Evolutionary conservation across 495 filamentous ascomycete genomes (phyloP), one percentile per base, ranked within the genome.

Genomic region (Annulohypoxylon moriforme): DNA sequence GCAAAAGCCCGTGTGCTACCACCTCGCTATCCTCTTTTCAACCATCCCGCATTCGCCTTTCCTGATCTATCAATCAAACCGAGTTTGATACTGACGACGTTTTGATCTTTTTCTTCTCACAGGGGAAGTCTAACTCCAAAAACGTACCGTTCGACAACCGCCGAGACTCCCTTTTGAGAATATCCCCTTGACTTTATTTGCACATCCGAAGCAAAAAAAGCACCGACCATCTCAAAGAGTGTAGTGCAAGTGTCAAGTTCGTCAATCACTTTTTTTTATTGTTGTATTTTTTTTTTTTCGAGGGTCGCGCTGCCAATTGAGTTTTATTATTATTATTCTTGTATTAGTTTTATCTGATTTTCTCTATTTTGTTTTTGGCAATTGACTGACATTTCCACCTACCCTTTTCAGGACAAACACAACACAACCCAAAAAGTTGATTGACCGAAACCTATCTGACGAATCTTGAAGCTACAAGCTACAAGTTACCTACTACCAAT

Each of bases 1-100:
- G 80, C 81, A 80, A 80, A 80, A 82, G 79, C 73, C 78, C 76
- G 78, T 77, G 81, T 84, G 81, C 80, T 82, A 84, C 83, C 80
- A 81, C 79, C 81, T 84, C 81, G 79, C 83, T 85, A 85, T 88
- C 76, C 85, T 88, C 75, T 85, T 89, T 84, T 88, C 84, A 83
- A 82, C 77, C 79, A 85, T 87, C 81, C 85, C 85, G 80, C 85
- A 85, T 80, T 85, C 78, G 82, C 85, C 84, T 86, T 85, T 79
- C 85, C 84, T 79, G 78, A 85, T 86, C 84, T 81, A 82, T 83
- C 82, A 65, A 81, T 75, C 74, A 74, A 68, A 78, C 77, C 77
- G 73, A 77, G 72, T 71, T 76, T 72, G 75, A 80, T 80, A 78
- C 78, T 80, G 78, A 77, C 72, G 66, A 69, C 72, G 68, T 74